Conservation (phyloP, 306 rosid genomes). For the Dicorynia guianensis region DNA sequence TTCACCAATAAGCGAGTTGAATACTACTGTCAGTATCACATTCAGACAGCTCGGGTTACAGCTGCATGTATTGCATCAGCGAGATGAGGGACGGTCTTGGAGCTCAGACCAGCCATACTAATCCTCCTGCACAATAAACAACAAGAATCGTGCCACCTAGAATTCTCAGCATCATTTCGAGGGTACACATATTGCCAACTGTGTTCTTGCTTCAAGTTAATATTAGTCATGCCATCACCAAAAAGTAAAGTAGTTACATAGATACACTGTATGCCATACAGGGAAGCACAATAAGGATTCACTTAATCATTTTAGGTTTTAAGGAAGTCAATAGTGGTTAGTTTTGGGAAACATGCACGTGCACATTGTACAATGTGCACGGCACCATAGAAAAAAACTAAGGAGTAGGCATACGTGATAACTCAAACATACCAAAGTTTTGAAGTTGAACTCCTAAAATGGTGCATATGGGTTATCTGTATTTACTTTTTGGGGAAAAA, state of each 20-base stretch:
- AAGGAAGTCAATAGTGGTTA: not conserved
- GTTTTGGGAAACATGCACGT: not conserved
- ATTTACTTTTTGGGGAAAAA: not conserved
- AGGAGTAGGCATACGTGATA: not conserved
- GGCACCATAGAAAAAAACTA: not conserved
- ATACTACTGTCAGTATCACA: slow-evolving; percentile 10
- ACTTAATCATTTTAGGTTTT: not conserved
- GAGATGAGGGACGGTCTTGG: slow-evolving; percentile 89
- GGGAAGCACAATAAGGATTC: not conserved
- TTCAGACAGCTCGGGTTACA: slow-evolving; percentile 58
- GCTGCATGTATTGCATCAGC: slow-evolving; percentile 93
- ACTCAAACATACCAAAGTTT: not conserved
- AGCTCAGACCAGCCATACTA: slow-evolving; percentile 98
- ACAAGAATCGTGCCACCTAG: slow-evolving; percentile 2
- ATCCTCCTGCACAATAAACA: slow-evolving; percentile 77
- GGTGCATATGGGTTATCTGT: not conserved
- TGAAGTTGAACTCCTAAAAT: not conserved
- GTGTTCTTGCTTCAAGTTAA: no score
- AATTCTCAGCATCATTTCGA: slow-evolving; percentile 8
- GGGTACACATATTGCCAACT: no score
- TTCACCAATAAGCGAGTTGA: not conserved
- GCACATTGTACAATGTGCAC: not conserved
- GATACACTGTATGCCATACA: no score
- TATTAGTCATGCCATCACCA: no score
- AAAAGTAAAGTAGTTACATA: no score